Percentiles rank a stretch among this genome's conserved stretches.
These are phyloP conservation scores for Penicillium hordei DNA, from an alignment of 2,329 filamentous ascomycete species.

Conservation along the genomic window DNA sequence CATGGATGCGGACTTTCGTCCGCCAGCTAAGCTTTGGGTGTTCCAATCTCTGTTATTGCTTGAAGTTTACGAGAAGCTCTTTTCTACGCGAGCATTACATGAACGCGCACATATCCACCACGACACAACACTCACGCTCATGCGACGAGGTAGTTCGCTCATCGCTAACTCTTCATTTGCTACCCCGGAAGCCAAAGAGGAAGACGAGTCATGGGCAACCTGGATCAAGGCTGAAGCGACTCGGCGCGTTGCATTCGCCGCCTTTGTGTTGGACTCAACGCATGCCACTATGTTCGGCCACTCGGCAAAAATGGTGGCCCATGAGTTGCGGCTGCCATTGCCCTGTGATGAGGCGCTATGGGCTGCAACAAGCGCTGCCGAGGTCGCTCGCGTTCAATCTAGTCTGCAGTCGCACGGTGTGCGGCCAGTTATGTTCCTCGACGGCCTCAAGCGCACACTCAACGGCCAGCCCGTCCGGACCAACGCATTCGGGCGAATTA, in stretches of 20 bases:
- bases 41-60: constrained; percentile 88
- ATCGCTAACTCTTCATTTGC: constrained; percentile 83
- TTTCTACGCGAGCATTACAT: constrained; percentile 84
- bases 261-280: constrained; percentile 92
- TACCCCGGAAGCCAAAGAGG: constrained; percentile 73
- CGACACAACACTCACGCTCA: constrained; percentile 89
- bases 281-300: constrained; percentile 98
- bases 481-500: constrained; percentile 88
- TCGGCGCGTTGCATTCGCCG: constrained; percentile 83
- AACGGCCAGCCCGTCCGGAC: constrained; percentile 83
- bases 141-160: constrained; percentile 88
- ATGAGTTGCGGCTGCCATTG: constrained; percentile 86
- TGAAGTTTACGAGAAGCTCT: constrained; percentile 98
- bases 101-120: constrained; percentile 96
- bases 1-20: constrained; percentile 83
- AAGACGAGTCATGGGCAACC: constrained; percentile 86
- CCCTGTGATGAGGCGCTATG: constrained; percentile 92
- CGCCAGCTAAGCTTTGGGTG: constrained; percentile 92
- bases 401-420: constrained; percentile 77
- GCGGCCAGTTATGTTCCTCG: constrained; percentile 82
- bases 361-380: constrained; percentile 83
- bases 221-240: constrained; percentile 97
- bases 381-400: constrained; percentile 80
- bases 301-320: constrained; percentile 93
- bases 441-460: constrained; percentile 84